These are phyloP conservation scores for Podaxis sp. DNA, from an alignment of 768 basidiomycete genomes.

Conservation along the genomic window DNA sequence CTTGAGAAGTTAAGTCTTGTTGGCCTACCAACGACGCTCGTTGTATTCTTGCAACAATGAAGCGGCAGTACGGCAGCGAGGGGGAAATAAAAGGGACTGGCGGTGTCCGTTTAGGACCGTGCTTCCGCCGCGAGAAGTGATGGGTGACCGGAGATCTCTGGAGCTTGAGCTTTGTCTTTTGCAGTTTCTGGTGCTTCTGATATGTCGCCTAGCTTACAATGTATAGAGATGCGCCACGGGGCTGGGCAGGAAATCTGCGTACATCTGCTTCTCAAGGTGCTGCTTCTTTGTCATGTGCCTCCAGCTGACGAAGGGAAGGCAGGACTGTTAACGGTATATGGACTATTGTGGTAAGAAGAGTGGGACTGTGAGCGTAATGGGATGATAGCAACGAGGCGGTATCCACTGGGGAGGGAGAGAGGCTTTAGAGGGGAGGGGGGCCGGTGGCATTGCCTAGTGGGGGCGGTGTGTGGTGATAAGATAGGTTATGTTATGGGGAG, in stretches of 20 bases:
- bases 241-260: not conserved
- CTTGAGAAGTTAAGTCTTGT: not conserved
- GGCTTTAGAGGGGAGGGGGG: not conserved
- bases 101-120: not conserved
- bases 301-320: not conserved
- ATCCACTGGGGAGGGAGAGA: not conserved
- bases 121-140: not conserved
- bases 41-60: not conserved
- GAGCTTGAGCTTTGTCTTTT: not conserved
- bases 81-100: not conserved
- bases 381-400: not conserved
- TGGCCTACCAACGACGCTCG: conserved; percentile 3
- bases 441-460: not conserved
- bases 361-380: not conserved
- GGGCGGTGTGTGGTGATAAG: not conserved
- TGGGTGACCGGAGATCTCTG: not conserved
- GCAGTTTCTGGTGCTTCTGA: not conserved
- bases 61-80: not conserved
- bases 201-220: not conserved
- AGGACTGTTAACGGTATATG: not conserved
- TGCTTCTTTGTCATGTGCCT: not conserved
- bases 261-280: not conserved
- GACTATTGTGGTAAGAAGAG: not conserved
- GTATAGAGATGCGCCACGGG: not conserved
- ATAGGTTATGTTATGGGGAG: not conserved